phyloP scores from a whole-genome alignment of 805 yeast species.

The Candida silvatica region DNA sequence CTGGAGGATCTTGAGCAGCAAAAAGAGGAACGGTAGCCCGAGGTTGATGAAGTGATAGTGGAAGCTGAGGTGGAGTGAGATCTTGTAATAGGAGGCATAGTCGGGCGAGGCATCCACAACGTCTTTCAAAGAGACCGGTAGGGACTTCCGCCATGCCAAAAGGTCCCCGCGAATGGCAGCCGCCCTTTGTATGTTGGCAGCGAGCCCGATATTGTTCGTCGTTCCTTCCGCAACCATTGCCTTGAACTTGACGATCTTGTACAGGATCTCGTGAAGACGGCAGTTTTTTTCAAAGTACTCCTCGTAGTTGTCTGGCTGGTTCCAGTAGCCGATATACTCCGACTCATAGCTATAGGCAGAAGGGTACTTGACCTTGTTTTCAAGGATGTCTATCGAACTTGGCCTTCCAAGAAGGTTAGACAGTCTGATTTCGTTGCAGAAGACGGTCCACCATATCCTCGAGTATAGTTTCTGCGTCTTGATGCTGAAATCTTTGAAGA shows the following conservation, averaged over 20 bases:
- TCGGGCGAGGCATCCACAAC: not conserved
- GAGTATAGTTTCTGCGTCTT: conserved; percentile 4
- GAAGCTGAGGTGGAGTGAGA: conserved; percentile 4
- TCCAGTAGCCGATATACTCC: conserved; percentile 1
- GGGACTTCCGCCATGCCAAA: conserved; percentile 3
- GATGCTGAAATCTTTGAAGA: not conserved
- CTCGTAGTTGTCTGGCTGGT: conserved; percentile 2
- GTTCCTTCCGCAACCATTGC: conserved; percentile 9
- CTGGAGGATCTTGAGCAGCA: conserved; percentile 4
- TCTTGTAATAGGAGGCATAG: not conserved
- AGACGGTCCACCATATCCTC: conserved; percentile 13
- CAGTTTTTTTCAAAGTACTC: conserved; percentile 2
- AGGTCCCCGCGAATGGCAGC: conserved; percentile 7
- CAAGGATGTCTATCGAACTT: conserved; percentile 4
- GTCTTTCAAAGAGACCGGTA: conserved; percentile 2
- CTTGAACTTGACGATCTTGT: conserved; percentile 5
- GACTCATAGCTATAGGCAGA: not conserved
- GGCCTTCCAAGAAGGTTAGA: conserved; percentile 4
- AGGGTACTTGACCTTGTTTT: conserved; percentile 1
- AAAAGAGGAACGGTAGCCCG: conserved; percentile 6
- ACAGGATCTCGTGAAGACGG: conserved; percentile 3
- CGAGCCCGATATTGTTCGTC: conserved; percentile 1
- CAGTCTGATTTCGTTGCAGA: conserved; percentile 7
- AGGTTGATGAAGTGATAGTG: conserved; percentile 5
- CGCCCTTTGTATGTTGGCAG: not conserved